Evolutionary conservation across 148 eudicot species (phyloP), one percentile per base, ranked within the genome.

Genomic region (Vaccinium macrocarpon): DNA sequence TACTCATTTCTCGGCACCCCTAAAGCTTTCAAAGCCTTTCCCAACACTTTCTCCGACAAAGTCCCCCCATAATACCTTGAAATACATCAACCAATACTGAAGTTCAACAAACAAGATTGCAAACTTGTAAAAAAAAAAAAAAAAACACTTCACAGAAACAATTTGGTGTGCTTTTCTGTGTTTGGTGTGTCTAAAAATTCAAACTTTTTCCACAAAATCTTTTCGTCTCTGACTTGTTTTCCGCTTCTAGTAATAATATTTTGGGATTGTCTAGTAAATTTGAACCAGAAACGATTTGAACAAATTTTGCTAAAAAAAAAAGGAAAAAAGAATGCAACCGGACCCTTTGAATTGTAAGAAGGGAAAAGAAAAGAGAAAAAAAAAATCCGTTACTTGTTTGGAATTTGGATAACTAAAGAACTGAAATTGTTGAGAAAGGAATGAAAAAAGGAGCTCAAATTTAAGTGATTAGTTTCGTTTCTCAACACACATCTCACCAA

Each of bases 51-150:
- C 88, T 97, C 99, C 0, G 99, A 97, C 90, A 97, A 87, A 52
- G 99, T 97, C 62, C 93, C 94, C 75, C 99, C 99, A 88, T 97
- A 97, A 83, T 85, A 97, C 93, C 99, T 97, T 78, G 75, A 83
- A 81, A 38, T 53, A 42, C 35, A 72, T 77, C 12, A 42, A 78
- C 72, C 48, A 59, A 78, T 78, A 76, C 35, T 42, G 57, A 83
- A n/a, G 53, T 84, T 32, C 21, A 71, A 81, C 21, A 68, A 49
- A 23, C 48, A 75, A 62, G 66, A 42, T 29, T 49, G 50, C 2
- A 16, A 72, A 71, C 3, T 50, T 42, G n/a, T 25, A 35, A 32
- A 13, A 61, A 61, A 55, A 82, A 64, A 42, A 35, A 32, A 13
- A 61, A 61, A 55, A 82, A 64, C 50, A 21, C 16, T 52, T 21